Percentiles rank a stretch among this genome's conserved stretches.
Evolutionary conservation across 2,329 filamentous ascomycete species (phyloP).

Genomic region (Tolypocladium guangdongense): DNA sequence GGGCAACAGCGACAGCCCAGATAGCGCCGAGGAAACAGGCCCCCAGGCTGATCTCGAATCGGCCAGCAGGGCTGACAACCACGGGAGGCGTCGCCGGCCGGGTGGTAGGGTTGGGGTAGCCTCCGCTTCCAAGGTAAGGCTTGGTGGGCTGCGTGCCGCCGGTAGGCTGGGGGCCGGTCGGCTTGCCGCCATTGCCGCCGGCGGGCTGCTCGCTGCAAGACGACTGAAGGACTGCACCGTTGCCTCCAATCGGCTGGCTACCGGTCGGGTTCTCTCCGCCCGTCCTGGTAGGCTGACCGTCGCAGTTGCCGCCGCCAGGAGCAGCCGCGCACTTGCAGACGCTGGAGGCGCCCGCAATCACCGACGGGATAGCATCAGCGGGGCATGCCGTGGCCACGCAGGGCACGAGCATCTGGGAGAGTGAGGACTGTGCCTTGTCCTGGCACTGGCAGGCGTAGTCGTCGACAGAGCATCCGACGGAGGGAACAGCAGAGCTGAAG

Average conservation of each 20-base stretch:
- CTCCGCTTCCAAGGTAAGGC: not conserved
- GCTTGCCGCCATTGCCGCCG: not conserved
- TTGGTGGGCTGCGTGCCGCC: not conserved
- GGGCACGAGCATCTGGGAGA: conserved; percentile 14
- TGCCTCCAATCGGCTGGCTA: not conserved
- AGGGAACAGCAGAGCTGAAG: conserved; percentile 13
- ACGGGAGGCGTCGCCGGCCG: conserved; percentile 3
- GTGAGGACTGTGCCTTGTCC: conserved; percentile 9
- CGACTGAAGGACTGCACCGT: not conserved
- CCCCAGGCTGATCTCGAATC: conserved; percentile 12
- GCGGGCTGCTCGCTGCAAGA: not conserved
- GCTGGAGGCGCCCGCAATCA: conserved; percentile 14
- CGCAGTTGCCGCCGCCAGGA: conserved; percentile 2
- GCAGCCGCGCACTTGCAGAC: conserved; percentile 11
- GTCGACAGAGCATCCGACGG: conserved; percentile 12
- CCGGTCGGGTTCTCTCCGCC: not conserved
- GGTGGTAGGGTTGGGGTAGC: not conserved
- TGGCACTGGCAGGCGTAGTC: conserved; percentile 19
- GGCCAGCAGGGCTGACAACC: conserved; percentile 6
- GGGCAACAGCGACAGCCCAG: conserved; percentile 11
- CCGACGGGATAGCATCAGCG: conserved; percentile 10
- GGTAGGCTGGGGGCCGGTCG: not conserved
- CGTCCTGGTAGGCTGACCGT: conserved; percentile 1
- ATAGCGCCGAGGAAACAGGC: conserved; percentile 12
- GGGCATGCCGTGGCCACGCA: conserved; percentile 17